Base-by-base conservation (phyloP, 2,329 filamentous ascomycete genomes). In the Drechslera avenae region DNA sequence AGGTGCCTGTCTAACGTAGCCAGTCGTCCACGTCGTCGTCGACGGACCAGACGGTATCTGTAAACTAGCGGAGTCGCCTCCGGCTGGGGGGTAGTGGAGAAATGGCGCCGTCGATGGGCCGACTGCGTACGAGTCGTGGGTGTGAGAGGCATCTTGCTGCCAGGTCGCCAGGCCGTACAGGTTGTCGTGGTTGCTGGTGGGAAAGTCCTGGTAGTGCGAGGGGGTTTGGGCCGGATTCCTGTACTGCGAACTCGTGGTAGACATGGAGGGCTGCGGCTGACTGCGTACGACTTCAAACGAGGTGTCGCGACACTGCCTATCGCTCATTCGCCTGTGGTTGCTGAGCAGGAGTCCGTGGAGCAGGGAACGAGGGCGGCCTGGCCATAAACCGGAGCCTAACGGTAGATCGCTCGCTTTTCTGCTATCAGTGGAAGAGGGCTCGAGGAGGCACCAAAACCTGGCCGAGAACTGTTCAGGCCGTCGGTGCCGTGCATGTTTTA, bases 231-330 rank as follows among this genome's bases (percentile, higher is more conserved):
- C 59, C 37, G 62, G 54, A 60, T 57, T 62, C 56, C 63, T 57
- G 66, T 68, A 65, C 54, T 67, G 63, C 59, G 68, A 59, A 39
- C 47, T 50, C 48, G 64, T 67, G 60, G 66, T 56, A 37, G 65
- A 61, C 65, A 68, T 68, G 56, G 55, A 58, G 60, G 52, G 54
- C 55, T 53, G 60, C 50, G 58, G 61, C 59, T 65, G 63, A 57
- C 59, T 44, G 58, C 53, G 63, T 62, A 54, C 54, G 43, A 62
- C 62, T 57, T 61, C 50, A 52, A 39, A 46, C 44, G 37, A 54
- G 33, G 49, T 51, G 52, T 59, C 43, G 51, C 56, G 52, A 48
- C 47, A 46, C 43, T 39, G 50, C 52, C 52, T 36, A 46, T 63
- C 50, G 52, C 58, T 62, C 56, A 60, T 63, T 57, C 61, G 56